Base-by-base conservation (phyloP, 495 filamentous ascomycete genomes). In the Xylaria sp. region DNA sequence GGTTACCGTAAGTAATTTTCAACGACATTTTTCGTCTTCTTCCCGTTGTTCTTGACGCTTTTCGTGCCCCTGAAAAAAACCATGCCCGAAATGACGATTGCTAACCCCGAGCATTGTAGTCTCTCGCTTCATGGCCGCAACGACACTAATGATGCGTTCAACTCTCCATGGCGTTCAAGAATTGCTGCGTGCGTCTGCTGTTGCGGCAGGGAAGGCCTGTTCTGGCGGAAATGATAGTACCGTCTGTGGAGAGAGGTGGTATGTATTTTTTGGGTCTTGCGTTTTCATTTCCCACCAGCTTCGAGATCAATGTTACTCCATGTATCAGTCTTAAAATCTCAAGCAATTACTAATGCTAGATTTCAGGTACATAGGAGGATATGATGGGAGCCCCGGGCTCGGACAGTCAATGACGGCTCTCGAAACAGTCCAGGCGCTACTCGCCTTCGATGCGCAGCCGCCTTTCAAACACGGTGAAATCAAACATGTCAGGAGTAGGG, bases 191-290 rank as follows among this genome's bases (percentile, higher is more conserved):
- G 80, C 82, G 0, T 91, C 90, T 1, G 92, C 91, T 24, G 61
- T 78, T 46, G 92, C 87, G 0, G 93, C 92, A 3, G 92, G 89
- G 1, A 80, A 83, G 50, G 81, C 88, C 11, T 97, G 93, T 74
- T 83, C 85, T 2, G 91, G 90, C 35, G 87, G 86, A 6, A 35
- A 63, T 0, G 83, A 85, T 66, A 80, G 86, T 15, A 89, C 86
- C 11, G 82, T 81, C 0, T 97, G 94, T 77, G 92, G 93, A 0
- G 80, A 92, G 72, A 87, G 83, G 73, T 97, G 94, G 91, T 91
- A 70, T 24, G 35, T 26, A n/a, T 5, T 19, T 35, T 57, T 19
- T 12, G 15, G 26, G 1, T 19, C 44, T 12, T 33, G 15, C 8
- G 3, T 17, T 43, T n/a, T 80, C 74, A 3, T 24, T 2, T 24